Percentiles rank a stretch among this genome's conserved stretches.
These are phyloP conservation scores for Heracleum sosnowskyi DNA, from an alignment of 129 eudicot species.

Conservation along the genomic window DNA sequence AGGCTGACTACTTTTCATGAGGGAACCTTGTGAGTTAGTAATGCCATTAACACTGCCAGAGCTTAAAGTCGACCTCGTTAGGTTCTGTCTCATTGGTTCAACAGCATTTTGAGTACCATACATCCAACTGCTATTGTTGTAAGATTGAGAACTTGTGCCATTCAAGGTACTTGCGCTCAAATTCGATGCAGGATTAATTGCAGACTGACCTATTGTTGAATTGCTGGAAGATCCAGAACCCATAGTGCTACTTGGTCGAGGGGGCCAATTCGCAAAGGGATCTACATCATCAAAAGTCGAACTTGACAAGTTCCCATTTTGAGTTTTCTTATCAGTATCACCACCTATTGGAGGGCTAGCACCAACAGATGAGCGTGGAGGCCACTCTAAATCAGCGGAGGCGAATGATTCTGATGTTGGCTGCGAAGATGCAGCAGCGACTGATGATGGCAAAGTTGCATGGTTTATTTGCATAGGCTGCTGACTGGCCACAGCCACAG, in stretches of 20 bases:
- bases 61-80: constrained; percentile 26
- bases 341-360: constrained; percentile 25
- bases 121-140: constrained; percentile 35
- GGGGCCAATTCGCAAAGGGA: constrained; percentile 95
- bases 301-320: constrained; percentile 29
- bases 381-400: constrained; percentile 89
- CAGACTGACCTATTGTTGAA: constrained; percentile 22
- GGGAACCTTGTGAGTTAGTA: constrained; percentile 26
- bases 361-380: constrained; percentile 49
- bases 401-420: constrained; percentile 51
- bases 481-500: constrained; percentile 18
- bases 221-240: constrained; percentile 32
- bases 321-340: constrained; percentile 24
- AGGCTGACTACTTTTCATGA: constrained; percentile 46
- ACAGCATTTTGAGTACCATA: constrained; percentile 22
- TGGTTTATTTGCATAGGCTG: constrained; percentile 28
- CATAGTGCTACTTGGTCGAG: constrained; percentile 42
- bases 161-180: constrained; percentile 20
- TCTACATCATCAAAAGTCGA: constrained; percentile 71
- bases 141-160: constrained; percentile 30
- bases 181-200: constrained; percentile 19
- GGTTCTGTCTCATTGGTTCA: constrained; percentile 29
- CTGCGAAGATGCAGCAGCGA: constrained; percentile 36
- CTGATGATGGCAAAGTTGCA: constrained; percentile 23
- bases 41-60: constrained; percentile 27